Evolutionary conservation across 2,329 filamentous ascomycete genomes (phyloP), one percentile per base, ranked within the genome.

Genomic region (Rhytidhysteron rufulum): DNA sequence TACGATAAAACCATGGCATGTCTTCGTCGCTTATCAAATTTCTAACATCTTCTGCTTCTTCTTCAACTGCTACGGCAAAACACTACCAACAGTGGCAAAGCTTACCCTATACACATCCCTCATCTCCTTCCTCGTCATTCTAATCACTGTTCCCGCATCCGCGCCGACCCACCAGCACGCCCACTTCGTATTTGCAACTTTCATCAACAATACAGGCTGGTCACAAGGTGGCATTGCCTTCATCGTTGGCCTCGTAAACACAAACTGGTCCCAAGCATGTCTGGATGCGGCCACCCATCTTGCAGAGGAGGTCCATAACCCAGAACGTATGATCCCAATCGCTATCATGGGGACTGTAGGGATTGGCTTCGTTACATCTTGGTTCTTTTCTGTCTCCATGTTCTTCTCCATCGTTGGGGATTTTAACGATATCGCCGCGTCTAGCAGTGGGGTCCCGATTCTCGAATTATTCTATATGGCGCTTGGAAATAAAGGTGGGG

Each of bases 151-250:
- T 3, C 71, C 72, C 1, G 62, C 69, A 4, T 61, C 60, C 16
- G 67, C 70, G 5, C 66, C 67, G 2, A 65, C 63, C 1, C 67
- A 73, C 44, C 64, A 72, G 39, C 57, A 64, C 25, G 68, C 70
- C 39, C 60, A 65, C 17, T 76, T 75, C 53, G 74, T 77, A 46
- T 77, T 75, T 48, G 67, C 69, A 1, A 73, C 66, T 29, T 76
- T 75, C 48, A 68, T 71, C 58, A 78, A 76, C 55, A 69, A 69
- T 43, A 75, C 71, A 1, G 73, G 70, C 17, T 76, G 70, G 72
- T 41, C 50, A 8, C 55, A 65, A 32, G 62, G 65, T 43, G 72
- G 71, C 17, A 69, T 77, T 32, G 71, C 71, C 16, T 76, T 75
- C 56, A 69, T 77, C 32, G 69, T 74, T 37, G 74, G 74, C 21